phyloP scores from a whole-genome alignment of 2,329 filamentous ascomycete species.

The Lecanicillium sp. region DNA sequence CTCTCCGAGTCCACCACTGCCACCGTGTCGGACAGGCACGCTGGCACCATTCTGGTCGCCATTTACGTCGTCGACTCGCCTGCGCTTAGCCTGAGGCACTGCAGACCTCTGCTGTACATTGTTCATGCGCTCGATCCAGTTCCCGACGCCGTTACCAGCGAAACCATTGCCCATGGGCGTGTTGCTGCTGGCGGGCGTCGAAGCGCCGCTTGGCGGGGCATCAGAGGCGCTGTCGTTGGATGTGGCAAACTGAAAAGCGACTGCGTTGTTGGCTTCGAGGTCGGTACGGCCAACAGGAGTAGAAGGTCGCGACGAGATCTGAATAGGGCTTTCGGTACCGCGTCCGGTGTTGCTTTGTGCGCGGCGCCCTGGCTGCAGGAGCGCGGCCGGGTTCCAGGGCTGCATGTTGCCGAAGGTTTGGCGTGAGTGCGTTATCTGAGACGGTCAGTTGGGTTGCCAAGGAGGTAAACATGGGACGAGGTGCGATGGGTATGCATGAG shows the following conservation, averaged over 20 bases:
- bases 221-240: conserved; percentile 25
- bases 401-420: conserved; percentile 17
- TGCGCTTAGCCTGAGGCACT: conserved; percentile 54
- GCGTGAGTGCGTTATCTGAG: conserved; percentile 20
- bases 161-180: conserved; percentile 24
- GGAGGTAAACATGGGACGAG: not conserved
- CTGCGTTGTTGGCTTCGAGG: conserved; percentile 19
- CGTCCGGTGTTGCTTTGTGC: conserved; percentile 19
- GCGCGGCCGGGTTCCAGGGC: conserved; percentile 32
- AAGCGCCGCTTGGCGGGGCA: conserved; percentile 22
- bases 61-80: conserved; percentile 45
- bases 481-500: too few relatives aligned
- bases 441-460: conserved; percentile 1
- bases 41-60: conserved; percentile 28
- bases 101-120: conserved; percentile 59
- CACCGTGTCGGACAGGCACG: conserved; percentile 29
- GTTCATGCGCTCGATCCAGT: conserved; percentile 68
- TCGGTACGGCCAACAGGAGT: conserved; percentile 14
- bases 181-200: conserved; percentile 21
- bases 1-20: conserved; percentile 49
- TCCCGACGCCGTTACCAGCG: conserved; percentile 37
- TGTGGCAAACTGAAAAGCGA: conserved; percentile 36
- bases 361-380: conserved; percentile 30
- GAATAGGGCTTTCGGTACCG: conserved; percentile 14
- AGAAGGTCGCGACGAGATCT: conserved; percentile 13